Conservation (phyloP, 148 eudicot species). For the Rheum nobile region DNA sequence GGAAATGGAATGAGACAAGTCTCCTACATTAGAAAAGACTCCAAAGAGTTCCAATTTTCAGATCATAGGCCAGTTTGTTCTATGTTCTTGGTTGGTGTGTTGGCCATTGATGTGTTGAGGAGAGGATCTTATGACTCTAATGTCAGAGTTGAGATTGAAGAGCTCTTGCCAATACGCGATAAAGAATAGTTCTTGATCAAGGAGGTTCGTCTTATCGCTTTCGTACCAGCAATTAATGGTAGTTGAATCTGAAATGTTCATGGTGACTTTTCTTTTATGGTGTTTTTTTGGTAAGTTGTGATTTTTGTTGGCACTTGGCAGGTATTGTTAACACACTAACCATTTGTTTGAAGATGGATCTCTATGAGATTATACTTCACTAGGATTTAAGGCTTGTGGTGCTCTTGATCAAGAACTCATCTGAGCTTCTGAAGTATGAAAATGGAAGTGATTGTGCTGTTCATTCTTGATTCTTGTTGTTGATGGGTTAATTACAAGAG, state of each 20-base stretch:
- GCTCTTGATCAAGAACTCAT: background rate
- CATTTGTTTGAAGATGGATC: background rate
- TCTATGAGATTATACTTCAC: background rate
- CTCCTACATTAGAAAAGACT: slow-evolving; percentile 39
- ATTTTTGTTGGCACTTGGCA: background rate
- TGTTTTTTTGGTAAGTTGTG: background rate
- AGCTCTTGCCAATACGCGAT: slow-evolving; percentile 12
- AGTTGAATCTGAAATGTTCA: too few species aligned
- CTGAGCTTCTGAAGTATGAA: background rate
- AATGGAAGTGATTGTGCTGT: background rate
- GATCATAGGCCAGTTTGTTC: slow-evolving; percentile 72
- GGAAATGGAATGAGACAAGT: slow-evolving; percentile 42
- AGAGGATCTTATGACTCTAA: slow-evolving; percentile 8
- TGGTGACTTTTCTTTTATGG: too few species aligned
- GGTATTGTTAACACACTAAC: background rate
- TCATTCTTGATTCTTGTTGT: background rate
- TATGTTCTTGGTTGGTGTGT: slow-evolving; percentile 31
- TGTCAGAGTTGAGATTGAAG: slow-evolving; percentile 28
- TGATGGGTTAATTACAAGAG: background rate
- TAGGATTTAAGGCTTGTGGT: too few species aligned
- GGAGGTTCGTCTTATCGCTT: background rate
- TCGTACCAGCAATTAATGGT: too few species aligned
- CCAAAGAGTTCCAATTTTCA: slow-evolving; percentile 35
- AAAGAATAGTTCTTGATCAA: background rate
- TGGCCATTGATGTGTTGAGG: slow-evolving; percentile 13